These are phyloP conservation scores for Penicillium hordei DNA, from an alignment of 2,329 filamentous ascomycete genomes.

Conservation along the genomic window DNA sequence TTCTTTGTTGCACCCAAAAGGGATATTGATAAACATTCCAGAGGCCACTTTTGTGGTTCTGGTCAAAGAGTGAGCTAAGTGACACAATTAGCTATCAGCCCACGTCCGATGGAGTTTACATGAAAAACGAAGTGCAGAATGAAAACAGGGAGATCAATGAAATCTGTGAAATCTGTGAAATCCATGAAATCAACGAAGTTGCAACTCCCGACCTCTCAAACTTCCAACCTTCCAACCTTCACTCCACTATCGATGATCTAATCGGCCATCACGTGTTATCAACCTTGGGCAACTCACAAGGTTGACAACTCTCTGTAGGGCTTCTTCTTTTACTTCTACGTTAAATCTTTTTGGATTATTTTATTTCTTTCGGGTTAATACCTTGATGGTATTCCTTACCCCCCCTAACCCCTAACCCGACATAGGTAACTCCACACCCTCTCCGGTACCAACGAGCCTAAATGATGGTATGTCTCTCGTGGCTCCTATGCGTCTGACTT, in stretches of 20 bases:
- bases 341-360: neutral
- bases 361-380: neutral
- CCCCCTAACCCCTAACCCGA: neutral
- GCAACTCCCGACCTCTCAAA: neutral
- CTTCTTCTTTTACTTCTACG: neutral
- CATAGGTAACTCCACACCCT: neutral
- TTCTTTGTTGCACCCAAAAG: neutral
- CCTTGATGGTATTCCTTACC: neutral
- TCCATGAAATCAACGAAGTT: neutral
- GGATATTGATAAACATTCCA: neutral
- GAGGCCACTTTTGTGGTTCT: neutral
- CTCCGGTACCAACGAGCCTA: constrained; percentile 5
- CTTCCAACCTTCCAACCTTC: neutral
- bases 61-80: neutral
- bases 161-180: neutral
- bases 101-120: neutral
- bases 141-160: neutral
- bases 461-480: constrained; percentile 26
- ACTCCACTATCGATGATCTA: constrained; percentile 23
- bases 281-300: neutral
- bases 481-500: constrained; percentile 8
- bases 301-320: constrained; percentile 2
- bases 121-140: neutral
- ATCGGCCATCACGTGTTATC: constrained; percentile 24
- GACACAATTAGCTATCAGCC: neutral